Conservation (phyloP, 1,284 basidiomycete species). For the Microbotryum intermedium region DNA sequence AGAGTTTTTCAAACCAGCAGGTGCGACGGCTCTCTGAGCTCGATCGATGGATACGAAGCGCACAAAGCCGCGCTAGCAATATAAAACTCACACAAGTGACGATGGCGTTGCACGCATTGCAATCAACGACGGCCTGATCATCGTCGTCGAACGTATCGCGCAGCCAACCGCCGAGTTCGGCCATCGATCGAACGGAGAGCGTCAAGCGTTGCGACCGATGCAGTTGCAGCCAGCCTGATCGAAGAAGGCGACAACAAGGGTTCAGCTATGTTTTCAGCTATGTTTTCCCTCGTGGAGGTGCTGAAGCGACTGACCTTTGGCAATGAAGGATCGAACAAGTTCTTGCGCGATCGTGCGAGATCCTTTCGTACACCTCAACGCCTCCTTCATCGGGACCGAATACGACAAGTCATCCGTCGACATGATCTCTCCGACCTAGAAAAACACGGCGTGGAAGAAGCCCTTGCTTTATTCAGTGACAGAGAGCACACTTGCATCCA, state of each 20-base stretch:
- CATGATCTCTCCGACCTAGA: slow-evolving; percentile 76
- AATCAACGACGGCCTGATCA: slow-evolving; percentile 51
- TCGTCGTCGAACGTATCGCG: slow-evolving; percentile 61
- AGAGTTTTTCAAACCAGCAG: too few species aligned
- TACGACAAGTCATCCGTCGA: slow-evolving; percentile 62
- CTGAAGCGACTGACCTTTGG: slow-evolving; percentile 49
- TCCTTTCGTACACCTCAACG: slow-evolving; percentile 53
- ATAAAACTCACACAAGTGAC: slow-evolving; percentile 29
- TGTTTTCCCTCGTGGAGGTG: not conserved
- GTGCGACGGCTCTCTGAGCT: not conserved
- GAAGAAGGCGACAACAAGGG: not conserved
- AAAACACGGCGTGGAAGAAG: not conserved
- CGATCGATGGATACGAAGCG: too few species aligned
- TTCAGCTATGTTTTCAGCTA: not conserved
- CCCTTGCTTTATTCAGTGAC: too few species aligned
- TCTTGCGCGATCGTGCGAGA: slow-evolving; percentile 60
- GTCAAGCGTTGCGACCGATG: slow-evolving; percentile 47
- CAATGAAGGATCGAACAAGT: slow-evolving; percentile 66
- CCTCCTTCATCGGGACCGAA: slow-evolving; percentile 64
- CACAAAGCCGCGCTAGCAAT: too few species aligned
- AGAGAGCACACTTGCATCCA: too few species aligned
- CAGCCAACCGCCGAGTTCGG: slow-evolving; percentile 67
- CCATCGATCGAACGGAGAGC: slow-evolving; percentile 60
- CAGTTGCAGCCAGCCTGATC: slow-evolving; percentile 28
- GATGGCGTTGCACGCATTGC: slow-evolving; percentile 64